These are phyloP conservation scores for Schizophyllum amplum DNA, from an alignment of 1,284 basidiomycete genomes.

Conservation along the genomic window DNA sequence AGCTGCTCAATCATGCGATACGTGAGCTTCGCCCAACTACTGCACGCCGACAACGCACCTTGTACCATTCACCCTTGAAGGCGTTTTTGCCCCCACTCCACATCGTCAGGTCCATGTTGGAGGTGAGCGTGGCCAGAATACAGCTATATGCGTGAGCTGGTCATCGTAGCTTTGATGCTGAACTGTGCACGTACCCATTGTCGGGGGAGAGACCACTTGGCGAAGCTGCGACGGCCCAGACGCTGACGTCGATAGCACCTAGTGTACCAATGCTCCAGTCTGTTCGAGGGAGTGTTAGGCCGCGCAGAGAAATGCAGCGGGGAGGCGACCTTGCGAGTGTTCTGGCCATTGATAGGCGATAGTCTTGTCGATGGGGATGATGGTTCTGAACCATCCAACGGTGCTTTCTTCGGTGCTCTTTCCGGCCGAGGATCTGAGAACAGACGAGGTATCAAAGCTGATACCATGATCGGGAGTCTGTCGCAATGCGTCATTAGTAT, in stretches of 20 bases:
- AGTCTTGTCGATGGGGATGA: conserved; percentile 43
- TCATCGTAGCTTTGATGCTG: too few relatives aligned
- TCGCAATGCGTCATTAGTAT: conserved; percentile 8
- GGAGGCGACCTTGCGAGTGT: conserved; percentile 48
- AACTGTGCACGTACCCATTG: conserved; percentile 30
- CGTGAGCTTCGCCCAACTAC: too few relatives aligned
- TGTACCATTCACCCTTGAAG: conserved; percentile 51
- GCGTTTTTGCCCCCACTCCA: conserved; percentile 47
- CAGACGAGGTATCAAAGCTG: conserved; percentile 44
- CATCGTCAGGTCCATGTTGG: conserved; percentile 50
- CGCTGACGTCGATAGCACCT: conserved; percentile 58
- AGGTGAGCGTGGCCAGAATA: conserved; percentile 42
- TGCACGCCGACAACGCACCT: conserved; percentile 22
- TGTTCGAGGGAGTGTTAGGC: conserved; percentile 12
- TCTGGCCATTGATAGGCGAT: conserved; percentile 50
- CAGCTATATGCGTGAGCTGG: too few relatives aligned
- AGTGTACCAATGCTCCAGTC: conserved; percentile 56
- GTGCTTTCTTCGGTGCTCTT: conserved; percentile 20
- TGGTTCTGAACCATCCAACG: conserved; percentile 60
- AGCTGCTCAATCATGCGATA: too few relatives aligned
- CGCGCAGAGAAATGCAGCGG: too few relatives aligned
- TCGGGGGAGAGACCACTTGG: conserved; percentile 44
- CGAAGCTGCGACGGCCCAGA: conserved; percentile 52
- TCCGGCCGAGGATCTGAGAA: conserved; percentile 30
- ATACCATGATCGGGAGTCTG: conserved; percentile 71